These are phyloP conservation scores for Fraxinus greggii DNA, from an alignment of 305 asterid species.

Conservation along the genomic window DNA sequence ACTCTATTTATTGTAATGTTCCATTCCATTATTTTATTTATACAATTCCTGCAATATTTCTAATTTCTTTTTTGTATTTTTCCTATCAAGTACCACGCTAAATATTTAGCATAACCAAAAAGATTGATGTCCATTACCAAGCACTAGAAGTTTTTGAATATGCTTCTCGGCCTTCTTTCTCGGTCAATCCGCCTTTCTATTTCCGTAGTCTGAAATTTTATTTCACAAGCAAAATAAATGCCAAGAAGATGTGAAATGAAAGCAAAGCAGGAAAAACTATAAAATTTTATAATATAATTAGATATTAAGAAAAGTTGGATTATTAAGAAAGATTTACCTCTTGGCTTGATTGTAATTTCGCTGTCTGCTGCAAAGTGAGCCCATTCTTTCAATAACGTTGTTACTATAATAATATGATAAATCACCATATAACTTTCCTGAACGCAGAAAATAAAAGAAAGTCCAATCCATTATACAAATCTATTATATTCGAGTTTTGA, in stretches of 20 bases:
- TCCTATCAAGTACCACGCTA: no score
- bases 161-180: constrained; percentile 89
- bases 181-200: constrained; percentile 92
- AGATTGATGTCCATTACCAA: constrained; percentile 1
- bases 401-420: no score
- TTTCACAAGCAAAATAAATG: background rate
- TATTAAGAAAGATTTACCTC: constrained; percentile 47
- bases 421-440: no score
- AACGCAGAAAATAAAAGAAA: no score
- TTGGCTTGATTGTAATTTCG: constrained; percentile 55
- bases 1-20: no score
- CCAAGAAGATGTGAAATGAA: constrained; percentile 12
- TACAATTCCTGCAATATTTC: no score
- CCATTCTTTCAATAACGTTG: constrained; percentile 5
- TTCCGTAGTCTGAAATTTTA: constrained; percentile 72
- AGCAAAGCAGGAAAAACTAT: background rate
- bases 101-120: no score
- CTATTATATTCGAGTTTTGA: no score
- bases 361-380: constrained; percentile 86
- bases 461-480: no score
- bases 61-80: no score
- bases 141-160: constrained; percentile 91
- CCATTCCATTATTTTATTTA: no score
- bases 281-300: background rate
- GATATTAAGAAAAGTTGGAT: background rate